Base-by-base conservation (phyloP, 306 rosid genomes). In the Cicer cuneatum region DNA sequence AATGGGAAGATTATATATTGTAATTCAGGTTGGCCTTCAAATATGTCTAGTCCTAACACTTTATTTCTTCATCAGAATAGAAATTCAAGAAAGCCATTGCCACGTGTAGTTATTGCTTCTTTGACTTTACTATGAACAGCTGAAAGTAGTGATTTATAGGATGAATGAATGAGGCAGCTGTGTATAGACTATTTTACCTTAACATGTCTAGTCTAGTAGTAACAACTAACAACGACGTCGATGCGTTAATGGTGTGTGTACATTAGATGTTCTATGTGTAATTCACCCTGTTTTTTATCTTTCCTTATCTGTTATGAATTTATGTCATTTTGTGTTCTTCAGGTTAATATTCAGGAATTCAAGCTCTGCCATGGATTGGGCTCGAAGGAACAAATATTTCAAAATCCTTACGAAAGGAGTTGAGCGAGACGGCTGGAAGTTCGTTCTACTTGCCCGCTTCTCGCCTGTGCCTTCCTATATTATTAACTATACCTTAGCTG, bases 391-490 rank as follows among this genome's bases (percentile, higher is more conserved):
- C 82, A 94, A 78, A 67, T 94, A 94, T 71, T 94, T 94, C 69
- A 57, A 80, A 76, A 39, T 94, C 41, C 90, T 94, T 21, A 82
- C 93, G 11, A 87, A 78, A 82, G 99, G 99, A 82, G 99, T 94
- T 21, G 95, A 86, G 87, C 88, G 78, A 81, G 99, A 91, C 77
- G 99, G 99, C 29, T 94, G 99, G 99, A 92, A n/a, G 79, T 92
- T 94, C 29, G 99, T 92, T 61, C 89, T 94, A 45, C 97, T 94
- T 24, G 99, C 99, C 8, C 95, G 99, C 18, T 94, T 94, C 89
- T 94, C 99, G 7, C 97, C 99, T 0, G 67, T 94, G 79, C 99
- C 99, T 1, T 94, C 97, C 5, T 94, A 92, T 49, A 77, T 94
- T 58, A 89, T 94, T 78, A 94, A 94, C 80, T 94, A 94, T 60